Evolutionary conservation across 73 alveolate genomes (phyloP).

Genomic region (Paraurostyla sp.): DNA sequence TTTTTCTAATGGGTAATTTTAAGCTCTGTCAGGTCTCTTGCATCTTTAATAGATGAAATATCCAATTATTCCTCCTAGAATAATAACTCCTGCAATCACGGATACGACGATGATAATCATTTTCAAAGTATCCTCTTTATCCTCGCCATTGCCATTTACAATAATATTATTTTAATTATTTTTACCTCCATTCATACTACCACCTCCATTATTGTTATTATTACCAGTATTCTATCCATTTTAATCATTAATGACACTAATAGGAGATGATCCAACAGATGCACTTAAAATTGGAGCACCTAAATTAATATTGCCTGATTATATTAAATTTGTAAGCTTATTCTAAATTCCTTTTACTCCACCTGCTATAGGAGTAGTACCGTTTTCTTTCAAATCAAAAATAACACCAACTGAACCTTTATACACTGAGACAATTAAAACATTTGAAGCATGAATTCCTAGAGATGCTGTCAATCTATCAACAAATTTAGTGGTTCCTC

Average conservation of each 20-base stretch:
- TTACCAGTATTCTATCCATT: background rate
- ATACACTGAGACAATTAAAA: constrained; percentile 64
- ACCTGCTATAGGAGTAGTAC: background rate
- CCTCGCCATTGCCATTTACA: background rate
- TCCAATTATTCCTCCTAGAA: background rate
- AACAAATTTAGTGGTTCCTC: constrained; percentile 60
- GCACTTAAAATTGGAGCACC: background rate
- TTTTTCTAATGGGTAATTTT: no score
- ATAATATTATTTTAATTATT: background rate
- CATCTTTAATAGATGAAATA: background rate
- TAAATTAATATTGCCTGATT: no score
- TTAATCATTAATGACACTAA: background rate
- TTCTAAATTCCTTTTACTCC: no score
- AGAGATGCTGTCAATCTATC: constrained; percentile 71
- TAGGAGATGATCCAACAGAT: background rate
- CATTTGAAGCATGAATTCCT: constrained; percentile 57
- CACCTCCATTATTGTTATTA: background rate
- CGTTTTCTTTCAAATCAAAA: background rate
- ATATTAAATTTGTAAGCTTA: no score
- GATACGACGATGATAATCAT: background rate
- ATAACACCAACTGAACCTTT: constrained; percentile 70
- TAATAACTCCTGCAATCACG: background rate
- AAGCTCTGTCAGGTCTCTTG: no score
- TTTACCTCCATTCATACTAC: background rate
- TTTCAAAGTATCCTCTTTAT: background rate